Base-by-base conservation (phyloP, 768 basidiomycete species). In the Boletales sp. region DNA sequence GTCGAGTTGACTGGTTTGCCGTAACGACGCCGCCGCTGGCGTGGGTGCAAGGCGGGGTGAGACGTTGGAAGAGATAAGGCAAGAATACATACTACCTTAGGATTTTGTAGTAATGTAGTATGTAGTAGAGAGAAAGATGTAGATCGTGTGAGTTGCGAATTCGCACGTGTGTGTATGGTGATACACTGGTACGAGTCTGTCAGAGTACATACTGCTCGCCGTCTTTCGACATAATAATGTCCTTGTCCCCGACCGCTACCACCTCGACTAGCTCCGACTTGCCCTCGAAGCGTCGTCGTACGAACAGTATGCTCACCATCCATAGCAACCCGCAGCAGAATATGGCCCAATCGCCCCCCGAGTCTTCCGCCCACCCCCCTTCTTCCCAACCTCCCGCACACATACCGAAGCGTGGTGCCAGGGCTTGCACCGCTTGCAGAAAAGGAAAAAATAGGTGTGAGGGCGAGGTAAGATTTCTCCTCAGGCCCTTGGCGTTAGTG, bases 371-470 rank as follows among this genome's bases (percentile, higher is more conserved):
- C 50, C 47, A 61, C 60, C 53, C 47, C 49, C 37, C 58, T 58
- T 51, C 49, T 15, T 46, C 60, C 18, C 75, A 71, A 49, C 49
- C 68, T 48, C 30, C 74, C 30, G 63, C 74, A n/a, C 87, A 91
- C 68, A 87, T 90, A 57, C 88, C 90, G 39, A 93, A 92, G 78
- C 79, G 90, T 60, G 90, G 90, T n/a, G 87, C 89, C 48, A 76
- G 89, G 56, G 90, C 90, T 48, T 93, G 90, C 67, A 91, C 90
- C 14, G 82, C 86, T 56, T 93, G 90, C 70, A 83, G 90, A 66
- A 90, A 90, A 61, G 90, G 90, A 50, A 94, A 93, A 76, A 94
- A 94, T 75, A 77, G 90, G 67, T 94, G 91, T 65, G 91, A 94
- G 73, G 90, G 90, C 70, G 90, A 91, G 80, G 90, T 90, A 63